Base-by-base conservation (phyloP, 805 yeast genomes). In the Kluyveromyces nonfermentans region DNA sequence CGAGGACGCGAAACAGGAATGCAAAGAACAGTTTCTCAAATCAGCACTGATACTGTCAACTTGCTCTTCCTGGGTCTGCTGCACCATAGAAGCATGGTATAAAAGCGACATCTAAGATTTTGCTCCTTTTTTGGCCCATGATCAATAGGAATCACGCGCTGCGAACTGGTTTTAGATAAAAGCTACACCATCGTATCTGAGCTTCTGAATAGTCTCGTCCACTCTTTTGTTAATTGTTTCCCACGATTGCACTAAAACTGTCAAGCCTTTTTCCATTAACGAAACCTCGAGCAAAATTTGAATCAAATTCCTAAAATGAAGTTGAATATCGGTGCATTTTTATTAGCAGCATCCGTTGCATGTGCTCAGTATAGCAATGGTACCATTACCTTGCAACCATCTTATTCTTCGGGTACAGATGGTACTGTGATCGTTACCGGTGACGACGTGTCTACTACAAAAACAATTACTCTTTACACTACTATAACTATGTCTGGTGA, bases 131-230 rank as follows among this genome's bases (percentile, higher is more conserved):
- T n/a, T n/a, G n/a, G n/a, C n/a, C n/a, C n/a, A n/a, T n/a, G n/a
- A n/a, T n/a, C n/a, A n/a, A n/a, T n/a, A n/a, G n/a, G n/a, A n/a
- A n/a, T n/a, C n/a, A n/a, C n/a, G n/a, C n/a, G n/a, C n/a, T 25
- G 30, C 9, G 30, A 10, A 4, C 30, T 6, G 7, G 4, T 14
- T 14, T 4, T 4, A 25, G 30, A 3, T 25, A 4, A 14, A 25
- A 25, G 30, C 4, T 25, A 25, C 3, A 6, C 3, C 9, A 25
- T 14, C 30, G 12, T 14, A 4, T 21, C 32, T 46, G 56, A 53
- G 56, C 56, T 49, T 39, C 15, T 20, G 20, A 41, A 39, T 35
- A 53, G 56, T 53, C 56, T 53, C 56, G 56, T 53, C 56, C 56
- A 53, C 42, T 53, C 56, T 33, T 52, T 50, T 41, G 9, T 33